These are phyloP conservation scores for Aspergillus wentii DNA, from an alignment of 495 filamentous ascomycete species.

Conservation along the genomic window DNA sequence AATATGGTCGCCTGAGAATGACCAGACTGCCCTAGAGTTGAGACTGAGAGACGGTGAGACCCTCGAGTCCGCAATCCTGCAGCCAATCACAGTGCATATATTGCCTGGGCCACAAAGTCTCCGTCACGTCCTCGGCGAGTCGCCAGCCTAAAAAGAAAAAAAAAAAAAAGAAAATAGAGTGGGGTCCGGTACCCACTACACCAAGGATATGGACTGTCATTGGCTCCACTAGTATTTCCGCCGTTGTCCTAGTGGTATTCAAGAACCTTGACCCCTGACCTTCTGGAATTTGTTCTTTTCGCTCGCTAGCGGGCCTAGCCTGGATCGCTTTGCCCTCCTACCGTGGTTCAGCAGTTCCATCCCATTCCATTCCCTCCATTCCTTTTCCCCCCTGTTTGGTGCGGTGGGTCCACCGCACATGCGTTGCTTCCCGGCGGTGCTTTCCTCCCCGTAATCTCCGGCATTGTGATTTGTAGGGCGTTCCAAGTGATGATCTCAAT, in stretches of 20 bases:
- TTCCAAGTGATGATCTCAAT: slow-evolving; percentile 21
- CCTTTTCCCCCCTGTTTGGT: slow-evolving; percentile 3
- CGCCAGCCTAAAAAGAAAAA: slow-evolving; percentile 2
- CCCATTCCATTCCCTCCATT: not conserved
- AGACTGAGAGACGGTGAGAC: too few relatives aligned
- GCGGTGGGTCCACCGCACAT: slow-evolving; percentile 14
- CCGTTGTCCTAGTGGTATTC: not conserved
- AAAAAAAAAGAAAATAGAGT: not conserved
- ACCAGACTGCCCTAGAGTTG: too few relatives aligned
- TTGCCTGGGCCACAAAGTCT: too few relatives aligned
- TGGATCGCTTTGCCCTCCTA: too few relatives aligned
- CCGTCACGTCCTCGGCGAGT: too few relatives aligned
- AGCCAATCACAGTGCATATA: too few relatives aligned
- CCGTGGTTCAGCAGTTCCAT: too few relatives aligned
- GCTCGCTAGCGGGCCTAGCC: too few relatives aligned
- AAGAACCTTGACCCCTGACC: slow-evolving; percentile 13
- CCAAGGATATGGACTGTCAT: too few relatives aligned
- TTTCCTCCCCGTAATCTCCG: slow-evolving; percentile 20
- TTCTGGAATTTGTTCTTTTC: slow-evolving; percentile 16
- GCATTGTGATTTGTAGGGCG: slow-evolving; percentile 23
- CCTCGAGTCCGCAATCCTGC: too few relatives aligned
- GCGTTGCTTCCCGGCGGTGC: slow-evolving; percentile 19
- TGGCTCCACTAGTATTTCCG: slow-evolving; percentile 1
- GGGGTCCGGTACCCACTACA: too few relatives aligned
- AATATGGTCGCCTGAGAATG: too few relatives aligned